Conservation (phyloP, 371 early-diverging fungal genomes). For the Batrachochytrium dendrobatidis region DNA sequence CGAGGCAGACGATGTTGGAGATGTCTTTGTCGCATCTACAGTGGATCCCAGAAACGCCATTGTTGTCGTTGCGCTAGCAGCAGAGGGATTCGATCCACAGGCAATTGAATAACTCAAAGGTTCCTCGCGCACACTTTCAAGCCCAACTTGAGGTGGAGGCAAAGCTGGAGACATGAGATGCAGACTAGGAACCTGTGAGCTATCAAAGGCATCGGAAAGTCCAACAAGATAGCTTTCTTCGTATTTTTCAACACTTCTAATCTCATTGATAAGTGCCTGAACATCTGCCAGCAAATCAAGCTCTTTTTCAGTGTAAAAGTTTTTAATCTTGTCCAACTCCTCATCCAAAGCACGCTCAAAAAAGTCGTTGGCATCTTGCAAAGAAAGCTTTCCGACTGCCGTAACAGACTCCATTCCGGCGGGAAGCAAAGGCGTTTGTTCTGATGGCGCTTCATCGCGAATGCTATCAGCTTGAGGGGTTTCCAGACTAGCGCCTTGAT, state of each 20-base stretch:
- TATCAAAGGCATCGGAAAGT: neutral
- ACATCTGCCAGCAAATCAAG: conserved; percentile 62
- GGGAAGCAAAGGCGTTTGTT: conserved; percentile 9
- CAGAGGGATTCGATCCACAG: too few relatives aligned
- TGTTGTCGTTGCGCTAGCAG: too few relatives aligned
- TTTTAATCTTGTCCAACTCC: conserved; percentile 69
- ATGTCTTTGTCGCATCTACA: too few relatives aligned
- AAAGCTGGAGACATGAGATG: neutral
- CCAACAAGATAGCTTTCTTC: neutral
- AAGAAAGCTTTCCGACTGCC: neutral
- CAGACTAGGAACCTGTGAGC: too few relatives aligned
- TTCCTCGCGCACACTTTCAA: too few relatives aligned
- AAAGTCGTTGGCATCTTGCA: conserved; percentile 22
- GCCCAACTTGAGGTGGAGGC: neutral
- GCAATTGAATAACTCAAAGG: too few relatives aligned
- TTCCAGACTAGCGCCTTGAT: too few relatives aligned
- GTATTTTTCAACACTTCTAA: conserved; percentile 2
- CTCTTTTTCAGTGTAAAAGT: conserved; percentile 79
- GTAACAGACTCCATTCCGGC: too few relatives aligned
- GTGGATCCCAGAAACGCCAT: too few relatives aligned
- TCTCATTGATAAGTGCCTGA: conserved; percentile 28
- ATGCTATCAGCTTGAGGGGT: conserved; percentile 6
- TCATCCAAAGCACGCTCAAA: conserved; percentile 47
- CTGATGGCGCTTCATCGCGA: neutral
- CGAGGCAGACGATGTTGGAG: too few relatives aligned